Base-by-base conservation (phyloP, 139 green algal species). In the Bryopsis sp. region DNA sequence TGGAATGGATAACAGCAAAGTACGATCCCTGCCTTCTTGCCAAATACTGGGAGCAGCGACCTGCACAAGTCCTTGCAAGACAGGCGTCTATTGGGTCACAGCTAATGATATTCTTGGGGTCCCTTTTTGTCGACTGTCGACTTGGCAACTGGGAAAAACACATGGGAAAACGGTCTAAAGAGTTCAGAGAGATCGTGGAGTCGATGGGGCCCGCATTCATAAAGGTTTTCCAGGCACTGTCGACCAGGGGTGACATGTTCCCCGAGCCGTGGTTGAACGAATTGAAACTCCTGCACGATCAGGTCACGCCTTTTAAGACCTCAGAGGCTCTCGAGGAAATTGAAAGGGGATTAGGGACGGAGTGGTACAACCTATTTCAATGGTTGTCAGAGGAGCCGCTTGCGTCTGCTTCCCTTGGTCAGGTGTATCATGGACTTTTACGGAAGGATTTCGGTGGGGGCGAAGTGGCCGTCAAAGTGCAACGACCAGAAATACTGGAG, bases 381-480 rank as follows among this genome's bases (percentile, higher is more conserved):
- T 82, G 81, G 74, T 48, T 88, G 3, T 78, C 59, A 26, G 76
- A 81, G 33, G 72, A 84, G 66, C 84, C 84, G 2, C 50, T 90
- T 32, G 84, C 84, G 0, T 77, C 80, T 1, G 84, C 84, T 8
- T 82, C 71, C 19, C 79, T 90, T 22, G 84, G 84, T 2, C 84
- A 90, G 73, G 82, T 92, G 47, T 90, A 92, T 78, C 84, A 87
- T 31, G 82, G 84, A 34, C 80, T 80, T 58, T 64, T 89, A 50
- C 48, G 59, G 3, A 70, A 39, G 15, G 82, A 82, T 75, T 69
- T 62, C 24, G 80, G 80, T 33, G 72, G 74, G n/a, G 26, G 1
- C 1, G 85, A 92, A 59, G 90, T 96, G 47, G 90, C 90, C 11
- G 90, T 97, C 2, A 97, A 97, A 34, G 88, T 95, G 65, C 88